Base-by-base conservation (phyloP, 441 rosid species). In the Croton setiger region DNA sequence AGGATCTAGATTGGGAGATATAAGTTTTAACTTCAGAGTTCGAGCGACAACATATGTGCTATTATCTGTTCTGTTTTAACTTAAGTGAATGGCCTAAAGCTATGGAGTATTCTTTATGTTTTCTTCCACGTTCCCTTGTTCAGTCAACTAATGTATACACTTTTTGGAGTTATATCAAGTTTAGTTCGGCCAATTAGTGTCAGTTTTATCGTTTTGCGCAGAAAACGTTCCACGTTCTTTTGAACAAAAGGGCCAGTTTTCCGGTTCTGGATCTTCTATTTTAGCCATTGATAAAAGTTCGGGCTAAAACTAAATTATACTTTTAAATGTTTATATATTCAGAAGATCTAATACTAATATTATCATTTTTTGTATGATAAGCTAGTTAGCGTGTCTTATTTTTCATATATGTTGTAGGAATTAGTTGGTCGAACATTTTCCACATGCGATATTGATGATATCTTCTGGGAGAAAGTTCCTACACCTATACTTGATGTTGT, bases 401-500 rank as follows among this genome's bases (percentile, higher is more conserved):
- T 51, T 67, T 27, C 31, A 27, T 65, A 67, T 78, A 72, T 49
- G 49, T 53, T 81, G 57, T 79, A 93, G 98, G 85, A 73, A 52
- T 43, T 59, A 66, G 72, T 21, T 13, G 59, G 83, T 76, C 78
- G 78, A 81, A 72, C 81, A 60, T 73, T 75, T 82, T 76, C 91
- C 77, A 72, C 80, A 45, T 87, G 95, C 60, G 88, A 91, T 78
- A 75, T 81, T 54, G 93, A 91, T 82, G 96, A 83, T 70, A 84
- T 81, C 71, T 88, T 85, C 65, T 76, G 84, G 85, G 96, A 84
- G 18, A 82, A 78, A 78, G 64, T 72, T 3, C 83, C 85, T 11
- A 89, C 97, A 0, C 97, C 97, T 3, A 71, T 91, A 18, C 95
- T 93, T 70, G 98, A 93, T 79, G 67, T 79, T 76, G 84, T 93